Conservation (phyloP, 1,284 basidiomycete species). For the Cryptococcus sp. region DNA sequence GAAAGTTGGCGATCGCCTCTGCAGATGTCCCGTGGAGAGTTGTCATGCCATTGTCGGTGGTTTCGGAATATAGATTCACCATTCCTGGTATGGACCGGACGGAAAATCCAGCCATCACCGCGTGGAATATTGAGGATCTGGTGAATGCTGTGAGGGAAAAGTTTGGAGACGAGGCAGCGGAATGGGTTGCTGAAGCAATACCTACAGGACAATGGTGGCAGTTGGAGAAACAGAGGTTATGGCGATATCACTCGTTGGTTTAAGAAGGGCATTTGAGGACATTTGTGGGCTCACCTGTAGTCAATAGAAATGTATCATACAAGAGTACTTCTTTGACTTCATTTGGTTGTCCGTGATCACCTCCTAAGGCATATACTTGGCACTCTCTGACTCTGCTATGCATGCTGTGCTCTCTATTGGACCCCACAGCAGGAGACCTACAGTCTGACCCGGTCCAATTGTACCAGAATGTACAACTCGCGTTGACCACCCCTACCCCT, state of each 20-base stretch:
- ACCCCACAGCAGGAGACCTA: no score
- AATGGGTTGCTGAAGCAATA: slow-evolving; percentile 2
- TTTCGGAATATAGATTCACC: not conserved
- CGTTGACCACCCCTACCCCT: no score
- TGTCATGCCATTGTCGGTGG: slow-evolving; percentile 1
- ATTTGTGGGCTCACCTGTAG: no score
- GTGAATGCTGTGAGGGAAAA: not conserved
- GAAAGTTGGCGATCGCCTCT: not conserved
- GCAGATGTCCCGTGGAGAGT: slow-evolving; percentile 1
- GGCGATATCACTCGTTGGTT: not conserved
- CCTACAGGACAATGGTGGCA: slow-evolving; percentile 6
- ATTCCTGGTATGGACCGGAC: not conserved
- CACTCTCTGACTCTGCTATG: no score
- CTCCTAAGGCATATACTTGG: no score
- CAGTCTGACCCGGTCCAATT: no score
- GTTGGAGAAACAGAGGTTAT: slow-evolving; percentile 3
- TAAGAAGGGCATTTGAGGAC: no score
- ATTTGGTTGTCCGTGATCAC: no score
- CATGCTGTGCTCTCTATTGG: no score
- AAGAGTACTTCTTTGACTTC: no score
- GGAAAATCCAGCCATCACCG: not conserved
- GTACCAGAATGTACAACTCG: no score
- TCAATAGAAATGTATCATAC: no score
- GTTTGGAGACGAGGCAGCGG: slow-evolving; percentile 2
- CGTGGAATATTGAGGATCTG: not conserved